Conservation (phyloP, 306 rosid species). For the Aeschynomene evenia region DNA sequence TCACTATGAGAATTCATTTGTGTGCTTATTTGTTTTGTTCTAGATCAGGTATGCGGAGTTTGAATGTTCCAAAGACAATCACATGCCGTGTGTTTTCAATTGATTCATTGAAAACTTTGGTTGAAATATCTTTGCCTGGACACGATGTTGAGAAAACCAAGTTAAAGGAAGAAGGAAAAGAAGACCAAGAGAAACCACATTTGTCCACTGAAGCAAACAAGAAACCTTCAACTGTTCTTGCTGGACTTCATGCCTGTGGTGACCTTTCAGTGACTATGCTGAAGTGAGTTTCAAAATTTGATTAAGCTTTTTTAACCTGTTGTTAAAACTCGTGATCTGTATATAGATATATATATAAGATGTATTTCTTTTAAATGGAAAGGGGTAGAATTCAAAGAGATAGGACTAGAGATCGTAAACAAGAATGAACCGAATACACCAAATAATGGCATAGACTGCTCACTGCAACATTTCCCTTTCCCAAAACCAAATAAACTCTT, state of each 20-base stretch:
- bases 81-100: constrained; percentile 69
- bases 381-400: not conserved
- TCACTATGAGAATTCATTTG: constrained; percentile 16
- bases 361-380: not conserved
- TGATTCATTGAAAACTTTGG: constrained; percentile 67
- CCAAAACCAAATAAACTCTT: no score
- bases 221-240: constrained; percentile 63
- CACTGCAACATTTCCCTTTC: no score
- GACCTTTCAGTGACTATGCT: constrained; percentile 92
- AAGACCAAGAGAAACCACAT: constrained; percentile 26
- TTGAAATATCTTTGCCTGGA: constrained; percentile 43
- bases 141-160: constrained; percentile 35
- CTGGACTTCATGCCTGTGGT: constrained; percentile 99
- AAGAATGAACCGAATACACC: no score
- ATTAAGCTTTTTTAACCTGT: not conserved
- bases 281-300: constrained; percentile 54
- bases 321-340: not conserved
- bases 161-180: constrained; percentile 30
- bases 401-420: no score
- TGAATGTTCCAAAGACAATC: constrained; percentile 75
- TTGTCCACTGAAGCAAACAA: constrained; percentile 30
- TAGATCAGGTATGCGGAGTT: constrained; percentile 62
- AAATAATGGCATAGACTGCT: no score
- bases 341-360: not conserved
- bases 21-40: constrained; percentile 35